A percentile compares a stretch with the other conserved stretches of the same genome.
Conservation (phyloP, 2,329 filamentous ascomycete species). For the Byssochlamys sp. region DNA sequence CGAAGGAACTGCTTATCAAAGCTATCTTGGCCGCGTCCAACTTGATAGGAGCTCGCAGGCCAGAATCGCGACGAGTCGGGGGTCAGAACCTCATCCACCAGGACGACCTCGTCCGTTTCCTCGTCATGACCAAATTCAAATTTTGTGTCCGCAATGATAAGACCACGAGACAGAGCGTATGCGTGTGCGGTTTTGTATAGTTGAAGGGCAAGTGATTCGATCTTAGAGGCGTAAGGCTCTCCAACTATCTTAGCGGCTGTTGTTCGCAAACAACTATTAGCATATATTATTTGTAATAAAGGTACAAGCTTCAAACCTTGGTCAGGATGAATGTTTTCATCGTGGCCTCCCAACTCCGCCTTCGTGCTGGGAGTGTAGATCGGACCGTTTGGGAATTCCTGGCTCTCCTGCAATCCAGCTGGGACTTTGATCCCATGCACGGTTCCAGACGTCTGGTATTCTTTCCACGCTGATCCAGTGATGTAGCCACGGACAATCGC, state of each 20-base stretch:
- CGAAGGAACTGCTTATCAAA: conserved; percentile 82
- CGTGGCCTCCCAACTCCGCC: conserved; percentile 65
- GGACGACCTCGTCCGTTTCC: conserved; percentile 56
- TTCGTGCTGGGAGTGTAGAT: conserved; percentile 80
- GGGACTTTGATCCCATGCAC: conserved; percentile 68
- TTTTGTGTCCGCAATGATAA: conserved; percentile 70
- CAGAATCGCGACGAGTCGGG: conserved; percentile 82
- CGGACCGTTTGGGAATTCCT: conserved; percentile 55
- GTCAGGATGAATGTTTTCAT: conserved; percentile 75
- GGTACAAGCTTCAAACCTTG: conserved; percentile 37
- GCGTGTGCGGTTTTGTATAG: conserved; percentile 50
- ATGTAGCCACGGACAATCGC: conserved; percentile 85
- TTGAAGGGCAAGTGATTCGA: conserved; percentile 55
- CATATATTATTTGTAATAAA: background rate
- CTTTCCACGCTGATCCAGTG: conserved; percentile 72
- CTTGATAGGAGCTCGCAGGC: conserved; percentile 61
- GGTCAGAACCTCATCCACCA: conserved; percentile 78
- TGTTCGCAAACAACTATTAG: conserved; percentile 10
- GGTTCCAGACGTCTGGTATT: conserved; percentile 64
- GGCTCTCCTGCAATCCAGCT: conserved; percentile 58
- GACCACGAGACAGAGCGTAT: conserved; percentile 47
- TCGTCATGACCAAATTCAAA: conserved; percentile 66
- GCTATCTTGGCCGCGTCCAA: conserved; percentile 67
- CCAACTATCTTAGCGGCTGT: conserved; percentile 53
- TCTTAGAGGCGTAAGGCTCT: conserved; percentile 51